A percentile compares a stretch with the other conserved stretches of the same genome.
Conservation (phyloP, 495 filamentous ascomycete genomes). For the Hyaloscypha variabilis region DNA sequence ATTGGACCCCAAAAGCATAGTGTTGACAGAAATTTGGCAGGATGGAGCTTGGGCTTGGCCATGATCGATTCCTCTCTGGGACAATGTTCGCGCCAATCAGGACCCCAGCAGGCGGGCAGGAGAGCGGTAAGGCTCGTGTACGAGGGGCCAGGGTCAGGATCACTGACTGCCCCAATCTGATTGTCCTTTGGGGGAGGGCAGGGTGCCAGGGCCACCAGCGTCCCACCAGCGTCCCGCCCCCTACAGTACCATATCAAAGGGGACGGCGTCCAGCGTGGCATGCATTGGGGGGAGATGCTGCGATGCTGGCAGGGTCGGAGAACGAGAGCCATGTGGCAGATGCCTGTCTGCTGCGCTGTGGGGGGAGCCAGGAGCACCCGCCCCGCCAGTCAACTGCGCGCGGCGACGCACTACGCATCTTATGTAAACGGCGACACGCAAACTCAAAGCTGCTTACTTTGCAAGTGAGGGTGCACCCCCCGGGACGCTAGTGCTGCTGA, state of each 20-base stretch:
- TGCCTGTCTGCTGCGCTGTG: not conserved
- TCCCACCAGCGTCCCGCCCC: too few species aligned
- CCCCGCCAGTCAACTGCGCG: conserved; percentile 1
- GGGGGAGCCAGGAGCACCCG: not conserved
- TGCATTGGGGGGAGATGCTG: not conserved
- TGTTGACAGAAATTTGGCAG: not conserved
- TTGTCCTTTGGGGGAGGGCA: not conserved
- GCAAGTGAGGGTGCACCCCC: not conserved
- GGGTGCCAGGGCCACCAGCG: not conserved
- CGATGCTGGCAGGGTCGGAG: not conserved
- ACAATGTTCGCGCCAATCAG: conserved; percentile 12
- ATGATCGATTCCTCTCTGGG: conserved; percentile 1
- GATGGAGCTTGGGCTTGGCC: not conserved
- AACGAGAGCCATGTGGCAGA: conserved; percentile 14
- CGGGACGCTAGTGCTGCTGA: not conserved
- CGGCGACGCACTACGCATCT: not conserved
- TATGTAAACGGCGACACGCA: conserved; percentile 4
- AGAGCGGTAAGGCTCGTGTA: not conserved
- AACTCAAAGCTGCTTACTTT: conserved; percentile 1
- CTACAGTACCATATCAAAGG: not conserved
- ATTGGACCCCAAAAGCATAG: conserved; percentile 8
- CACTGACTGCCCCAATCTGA: conserved; percentile 7
- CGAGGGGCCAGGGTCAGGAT: not conserved
- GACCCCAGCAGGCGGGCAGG: not conserved
- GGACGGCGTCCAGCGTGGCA: not conserved